Percentiles rank a stretch among this genome's conserved stretches.
phyloP scores from a whole-genome alignment of 129 eudicot species.

The Tanacetum coccineum region DNA sequence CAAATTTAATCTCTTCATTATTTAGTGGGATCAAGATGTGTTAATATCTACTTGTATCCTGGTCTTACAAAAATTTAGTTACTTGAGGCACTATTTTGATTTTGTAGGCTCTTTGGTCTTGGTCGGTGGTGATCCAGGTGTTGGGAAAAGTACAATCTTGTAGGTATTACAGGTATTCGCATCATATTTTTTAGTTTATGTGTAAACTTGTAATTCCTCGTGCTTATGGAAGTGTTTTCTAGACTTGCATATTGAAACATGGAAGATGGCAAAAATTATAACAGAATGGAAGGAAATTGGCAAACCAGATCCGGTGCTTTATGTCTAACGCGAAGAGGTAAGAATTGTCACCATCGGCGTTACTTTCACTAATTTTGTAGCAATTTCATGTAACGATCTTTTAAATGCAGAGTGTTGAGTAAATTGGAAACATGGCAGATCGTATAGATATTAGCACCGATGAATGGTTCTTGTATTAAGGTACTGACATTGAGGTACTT shows the following conservation, averaged over 20 bases:
- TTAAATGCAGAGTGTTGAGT: constrained; percentile 79
- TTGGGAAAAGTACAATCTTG: constrained; percentile 89
- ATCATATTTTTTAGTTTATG: constrained; percentile 1
- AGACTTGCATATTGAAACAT: constrained; percentile 10
- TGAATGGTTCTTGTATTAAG: constrained; percentile 67
- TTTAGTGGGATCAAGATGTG: too few relatives aligned
- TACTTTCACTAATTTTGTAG: background rate
- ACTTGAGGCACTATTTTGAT: background rate
- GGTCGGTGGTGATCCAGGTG: constrained; percentile 99
- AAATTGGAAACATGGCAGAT: constrained; percentile 88
- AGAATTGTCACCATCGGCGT: constrained; percentile 14
- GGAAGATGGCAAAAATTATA: constrained; percentile 82
- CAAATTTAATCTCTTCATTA: too few relatives aligned
- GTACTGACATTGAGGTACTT: constrained; percentile 84
- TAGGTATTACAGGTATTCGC: constrained; percentile 65
- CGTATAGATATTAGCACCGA: constrained; percentile 69
- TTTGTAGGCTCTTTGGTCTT: constrained; percentile 79
- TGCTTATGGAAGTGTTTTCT: constrained; percentile 13
- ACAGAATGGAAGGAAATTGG: constrained; percentile 56
- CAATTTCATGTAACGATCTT: constrained; percentile 1
- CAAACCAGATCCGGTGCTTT: constrained; percentile 65
- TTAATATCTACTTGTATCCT: too few relatives aligned
- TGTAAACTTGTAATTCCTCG: background rate
- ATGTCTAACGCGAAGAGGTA: constrained; percentile 97
- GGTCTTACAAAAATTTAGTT: too few relatives aligned